Evolutionary conservation across 805 yeast species (phyloP).

Genomic region (Yarrowia bubula): DNA sequence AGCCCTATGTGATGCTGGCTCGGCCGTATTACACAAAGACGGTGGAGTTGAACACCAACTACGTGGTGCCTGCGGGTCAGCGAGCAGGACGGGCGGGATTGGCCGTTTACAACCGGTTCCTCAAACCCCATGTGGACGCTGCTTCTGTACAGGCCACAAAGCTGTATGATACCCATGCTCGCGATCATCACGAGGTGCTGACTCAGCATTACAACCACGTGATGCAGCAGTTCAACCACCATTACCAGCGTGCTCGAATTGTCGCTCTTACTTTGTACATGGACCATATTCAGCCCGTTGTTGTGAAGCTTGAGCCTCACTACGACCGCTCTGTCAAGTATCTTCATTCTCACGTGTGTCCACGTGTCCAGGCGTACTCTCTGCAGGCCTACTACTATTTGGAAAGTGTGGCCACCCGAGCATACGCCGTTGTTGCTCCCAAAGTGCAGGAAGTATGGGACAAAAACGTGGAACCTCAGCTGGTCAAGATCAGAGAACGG

Average conservation of each 20-base stretch:
- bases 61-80: constrained; percentile 14
- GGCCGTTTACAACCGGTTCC: constrained; percentile 8
- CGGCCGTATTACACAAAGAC: constrained; percentile 8
- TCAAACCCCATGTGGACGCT: constrained; percentile 22
- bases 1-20: constrained; percentile 22
- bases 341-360: constrained; percentile 26
- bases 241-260: neutral
- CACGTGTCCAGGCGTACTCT: constrained; percentile 17
- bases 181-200: neutral
- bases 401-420: neutral
- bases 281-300: constrained; percentile 29
- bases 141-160: neutral
- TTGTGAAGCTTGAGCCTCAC: constrained; percentile 25
- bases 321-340: constrained; percentile 4
- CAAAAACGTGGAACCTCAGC: constrained; percentile 34
- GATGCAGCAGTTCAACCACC: neutral
- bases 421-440: constrained; percentile 28
- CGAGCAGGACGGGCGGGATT: neutral
- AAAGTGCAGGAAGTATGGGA: constrained; percentile 30
- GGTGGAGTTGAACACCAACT: constrained; percentile 13
- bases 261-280: constrained; percentile 4
- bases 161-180: neutral
- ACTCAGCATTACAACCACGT: neutral
- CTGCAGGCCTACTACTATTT: neutral
- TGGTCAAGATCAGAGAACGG: constrained; percentile 33